These are phyloP conservation scores for Arachis stenosperma DNA, from an alignment of 306 rosid species.

Conservation along the genomic window DNA sequence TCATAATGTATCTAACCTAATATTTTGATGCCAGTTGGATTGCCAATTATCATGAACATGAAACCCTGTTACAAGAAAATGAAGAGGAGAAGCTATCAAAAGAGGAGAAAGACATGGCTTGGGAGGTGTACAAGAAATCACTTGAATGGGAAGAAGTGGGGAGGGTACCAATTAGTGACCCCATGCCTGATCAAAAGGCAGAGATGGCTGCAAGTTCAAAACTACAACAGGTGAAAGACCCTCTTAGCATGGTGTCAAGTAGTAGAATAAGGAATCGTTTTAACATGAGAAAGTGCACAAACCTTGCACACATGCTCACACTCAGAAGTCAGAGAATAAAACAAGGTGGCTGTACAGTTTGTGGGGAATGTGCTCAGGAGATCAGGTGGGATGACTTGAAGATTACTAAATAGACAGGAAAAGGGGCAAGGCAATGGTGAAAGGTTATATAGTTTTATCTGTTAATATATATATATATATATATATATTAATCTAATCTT, in stretches of 20 bases:
- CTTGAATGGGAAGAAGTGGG: constrained; percentile 94
- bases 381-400: constrained; percentile 81
- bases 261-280: constrained; percentile 49
- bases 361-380: constrained; percentile 94
- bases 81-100: constrained; percentile 93
- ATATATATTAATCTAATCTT: neutral
- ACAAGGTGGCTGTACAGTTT: constrained; percentile 71
- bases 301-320: constrained; percentile 79
- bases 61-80: constrained; percentile 86
- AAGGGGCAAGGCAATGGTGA: constrained; percentile 28
- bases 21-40: constrained; percentile 69
- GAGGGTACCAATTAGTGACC: constrained; percentile 60
- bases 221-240: constrained; percentile 34
- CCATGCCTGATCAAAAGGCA: constrained; percentile 52
- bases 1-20: constrained; percentile 15
- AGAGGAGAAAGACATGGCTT: constrained; percentile 98
- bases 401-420: constrained; percentile 44
- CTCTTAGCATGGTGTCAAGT: constrained; percentile 31
- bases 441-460: constrained; percentile 35
- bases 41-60: constrained; percentile 85
- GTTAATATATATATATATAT: constrained; percentile 19
- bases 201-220: constrained; percentile 28
- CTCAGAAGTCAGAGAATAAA: constrained; percentile 91
- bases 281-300: constrained; percentile 74
- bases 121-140: constrained; percentile 82